Evolutionary conservation across 805 yeast genomes (phyloP).

Genomic region (Isabelozyma rhagii): DNA sequence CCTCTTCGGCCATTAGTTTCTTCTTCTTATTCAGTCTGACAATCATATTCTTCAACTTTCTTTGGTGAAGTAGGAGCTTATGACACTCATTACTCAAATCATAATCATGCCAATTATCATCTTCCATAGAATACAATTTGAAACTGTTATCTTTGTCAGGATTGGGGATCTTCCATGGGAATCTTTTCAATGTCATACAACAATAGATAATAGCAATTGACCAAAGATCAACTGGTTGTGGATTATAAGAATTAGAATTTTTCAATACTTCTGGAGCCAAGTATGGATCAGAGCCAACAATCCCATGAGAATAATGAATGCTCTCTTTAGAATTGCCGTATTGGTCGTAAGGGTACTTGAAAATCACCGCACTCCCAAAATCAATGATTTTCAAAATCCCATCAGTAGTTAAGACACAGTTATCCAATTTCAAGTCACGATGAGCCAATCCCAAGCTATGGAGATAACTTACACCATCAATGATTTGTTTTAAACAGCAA

Average conservation of each 20-base stretch:
- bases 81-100: conserved; percentile 69
- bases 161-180: conserved; percentile 94
- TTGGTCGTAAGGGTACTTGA: conserved; percentile 71
- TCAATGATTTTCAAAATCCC: conserved; percentile 79
- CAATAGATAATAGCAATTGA: conserved; percentile 87
- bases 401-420: conserved; percentile 71
- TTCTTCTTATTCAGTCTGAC: conserved; percentile 41
- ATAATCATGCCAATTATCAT: conserved; percentile 78
- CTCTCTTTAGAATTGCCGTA: conserved; percentile 41
- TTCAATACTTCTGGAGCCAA: conserved; percentile 88
- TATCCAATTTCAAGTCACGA: conserved; percentile 78
- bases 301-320: conserved; percentile 76
- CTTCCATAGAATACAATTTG: conserved; percentile 76
- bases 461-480: conserved; percentile 68
- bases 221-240: conserved; percentile 94
- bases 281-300: conserved; percentile 85
- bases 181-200: conserved; percentile 87
- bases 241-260: conserved; percentile 62
- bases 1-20: conserved; percentile 18
- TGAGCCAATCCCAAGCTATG: conserved; percentile 81
- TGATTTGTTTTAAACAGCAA: conserved; percentile 74
- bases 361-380: conserved; percentile 82
- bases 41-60: conserved; percentile 50
- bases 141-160: conserved; percentile 71
- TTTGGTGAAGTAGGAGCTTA: conserved; percentile 56